Percentiles rank a stretch among this genome's conserved stretches.
Conservation (phyloP, 2,329 filamentous ascomycete genomes). For the Fusarium sp. region DNA sequence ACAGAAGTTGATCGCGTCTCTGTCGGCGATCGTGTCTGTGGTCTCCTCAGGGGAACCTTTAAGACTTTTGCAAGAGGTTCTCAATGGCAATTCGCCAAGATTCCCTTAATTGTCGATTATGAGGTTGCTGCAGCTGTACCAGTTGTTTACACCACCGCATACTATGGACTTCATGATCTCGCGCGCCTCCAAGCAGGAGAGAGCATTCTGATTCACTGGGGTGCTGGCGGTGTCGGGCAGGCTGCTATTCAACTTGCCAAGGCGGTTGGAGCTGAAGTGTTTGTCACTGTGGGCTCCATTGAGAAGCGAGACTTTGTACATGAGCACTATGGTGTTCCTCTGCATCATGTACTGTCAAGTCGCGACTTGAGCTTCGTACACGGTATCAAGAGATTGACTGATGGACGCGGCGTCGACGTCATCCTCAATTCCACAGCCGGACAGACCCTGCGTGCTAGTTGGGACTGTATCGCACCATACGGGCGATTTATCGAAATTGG, state of each 20-base stretch:
- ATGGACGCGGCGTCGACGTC: conserved; percentile 44
- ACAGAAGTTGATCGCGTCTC: background rate
- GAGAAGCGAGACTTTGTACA: conserved; percentile 45
- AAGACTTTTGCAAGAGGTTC: background rate
- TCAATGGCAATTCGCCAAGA: conserved; percentile 1
- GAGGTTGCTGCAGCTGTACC: conserved; percentile 18
- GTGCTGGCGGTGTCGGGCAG: conserved; percentile 41
- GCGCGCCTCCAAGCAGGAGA: conserved; percentile 31
- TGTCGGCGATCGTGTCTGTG: background rate
- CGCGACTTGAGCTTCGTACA: background rate
- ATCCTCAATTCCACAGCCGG: conserved; percentile 46
- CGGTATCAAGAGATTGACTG: conserved; percentile 20
- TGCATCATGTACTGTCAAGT: conserved; percentile 42
- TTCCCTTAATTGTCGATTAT: conserved; percentile 18
- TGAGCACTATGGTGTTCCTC: conserved; percentile 41
- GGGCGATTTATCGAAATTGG: conserved; percentile 50
- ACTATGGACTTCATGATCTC: conserved; percentile 26
- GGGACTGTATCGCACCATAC: conserved; percentile 45
- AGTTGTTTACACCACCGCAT: conserved; percentile 30
- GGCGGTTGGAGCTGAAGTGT: conserved; percentile 42
- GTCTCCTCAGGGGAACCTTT: background rate
- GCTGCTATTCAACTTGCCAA: conserved; percentile 44
- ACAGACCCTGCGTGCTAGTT: conserved; percentile 43
- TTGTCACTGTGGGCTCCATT: conserved; percentile 44
- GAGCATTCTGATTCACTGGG: conserved; percentile 45